Evolutionary conservation across 192 early-diverging fungal genomes (phyloP).

Genomic region (Gryganskiella cystojenkinii): DNA sequence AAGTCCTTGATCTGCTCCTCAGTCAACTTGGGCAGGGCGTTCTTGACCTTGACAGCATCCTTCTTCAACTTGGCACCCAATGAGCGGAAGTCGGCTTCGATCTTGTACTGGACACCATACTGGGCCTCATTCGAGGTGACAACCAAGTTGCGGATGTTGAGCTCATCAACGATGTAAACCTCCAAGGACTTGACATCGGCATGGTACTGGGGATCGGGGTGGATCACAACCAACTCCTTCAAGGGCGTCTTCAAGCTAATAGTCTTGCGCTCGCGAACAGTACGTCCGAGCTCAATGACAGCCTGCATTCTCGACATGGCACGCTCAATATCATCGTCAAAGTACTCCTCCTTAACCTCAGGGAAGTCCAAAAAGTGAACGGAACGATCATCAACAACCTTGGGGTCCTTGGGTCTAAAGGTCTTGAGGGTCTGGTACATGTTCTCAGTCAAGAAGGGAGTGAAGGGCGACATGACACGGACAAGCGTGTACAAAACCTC

Average conservation of each 20-base stretch:
- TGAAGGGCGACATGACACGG: slow-evolving; percentile 95
- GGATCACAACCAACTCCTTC: slow-evolving; percentile 91
- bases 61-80: slow-evolving; percentile 92
- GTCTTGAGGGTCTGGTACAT: slow-evolving; percentile 95
- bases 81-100: slow-evolving; percentile 90
- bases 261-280: slow-evolving; percentile 90
- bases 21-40: slow-evolving; percentile 79
- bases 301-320: slow-evolving; percentile 94
- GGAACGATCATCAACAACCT: slow-evolving; percentile 79
- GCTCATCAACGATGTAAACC: slow-evolving; percentile 90
- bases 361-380: slow-evolving; percentile 98
- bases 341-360: slow-evolving; percentile 93
- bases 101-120: slow-evolving; percentile 93
- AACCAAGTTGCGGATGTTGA: slow-evolving; percentile 89
- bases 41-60: slow-evolving; percentile 87
- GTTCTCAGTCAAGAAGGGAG: slow-evolving; percentile 96
- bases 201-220: slow-evolving; percentile 89
- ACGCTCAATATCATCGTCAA: slow-evolving; percentile 95
- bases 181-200: slow-evolving; percentile 87
- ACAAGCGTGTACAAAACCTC: slow-evolving; percentile 95
- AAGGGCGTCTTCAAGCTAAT: slow-evolving; percentile 96
- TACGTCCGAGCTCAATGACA: slow-evolving; percentile 95
- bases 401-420: slow-evolving; percentile 70
- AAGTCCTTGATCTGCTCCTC: slow-evolving; percentile 87
- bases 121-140: slow-evolving; percentile 91